Evolutionary conservation across 257 asterid species (phyloP).

Genomic region (Salvia splendens): DNA sequence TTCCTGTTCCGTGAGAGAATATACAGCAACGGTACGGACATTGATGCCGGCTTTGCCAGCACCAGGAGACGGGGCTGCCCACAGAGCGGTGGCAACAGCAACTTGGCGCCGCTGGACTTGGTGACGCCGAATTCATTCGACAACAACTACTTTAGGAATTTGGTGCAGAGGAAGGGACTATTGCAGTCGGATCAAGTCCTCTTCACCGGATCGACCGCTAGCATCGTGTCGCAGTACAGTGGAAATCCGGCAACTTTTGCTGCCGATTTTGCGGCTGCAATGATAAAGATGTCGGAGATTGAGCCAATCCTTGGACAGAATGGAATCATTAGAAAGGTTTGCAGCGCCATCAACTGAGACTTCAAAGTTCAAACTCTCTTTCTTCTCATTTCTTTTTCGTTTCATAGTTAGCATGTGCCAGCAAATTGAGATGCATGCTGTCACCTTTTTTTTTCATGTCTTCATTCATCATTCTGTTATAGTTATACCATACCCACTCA

Average conservation of each 20-base stretch:
- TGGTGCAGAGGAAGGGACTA: too few relatives aligned
- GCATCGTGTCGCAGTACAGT: slow-evolving; percentile 28
- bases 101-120: slow-evolving; percentile 44
- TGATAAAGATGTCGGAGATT: slow-evolving; percentile 50
- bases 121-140: too few relatives aligned
- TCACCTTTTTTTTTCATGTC: too few relatives aligned
- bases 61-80: slow-evolving; percentile 42
- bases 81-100: slow-evolving; percentile 34
- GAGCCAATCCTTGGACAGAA: slow-evolving; percentile 12
- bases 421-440: neutral
- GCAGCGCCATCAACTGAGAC: slow-evolving; percentile 36
- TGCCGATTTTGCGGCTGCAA: slow-evolving; percentile 40
- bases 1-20: slow-evolving; percentile 38
- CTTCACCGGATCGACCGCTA: slow-evolving; percentile 28
- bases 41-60: slow-evolving; percentile 42
- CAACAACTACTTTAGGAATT: too few relatives aligned
- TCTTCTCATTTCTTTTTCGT: neutral
- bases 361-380: neutral
- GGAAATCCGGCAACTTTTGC: slow-evolving; percentile 23
- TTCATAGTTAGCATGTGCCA: neutral
- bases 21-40: slow-evolving; percentile 45
- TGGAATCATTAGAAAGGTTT: too few relatives aligned
- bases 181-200: slow-evolving; percentile 44
- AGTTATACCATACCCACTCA: too few relatives aligned
- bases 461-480: too few relatives aligned